phyloP scores from a whole-genome alignment of 371 early-diverging fungal genomes.

The Mortierella sp. region DNA sequence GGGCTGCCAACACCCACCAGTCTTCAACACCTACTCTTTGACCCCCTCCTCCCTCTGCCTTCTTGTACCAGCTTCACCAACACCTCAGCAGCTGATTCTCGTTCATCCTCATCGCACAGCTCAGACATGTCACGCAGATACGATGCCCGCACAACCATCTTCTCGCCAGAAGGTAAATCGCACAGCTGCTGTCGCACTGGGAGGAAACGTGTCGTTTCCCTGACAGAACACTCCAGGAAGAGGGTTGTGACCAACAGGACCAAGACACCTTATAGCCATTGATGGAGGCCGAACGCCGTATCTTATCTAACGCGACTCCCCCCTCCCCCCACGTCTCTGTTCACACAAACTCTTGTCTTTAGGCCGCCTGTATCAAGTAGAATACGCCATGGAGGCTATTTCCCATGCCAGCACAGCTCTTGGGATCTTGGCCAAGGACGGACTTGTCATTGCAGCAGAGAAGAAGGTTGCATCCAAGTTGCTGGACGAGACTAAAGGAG shows the following conservation, averaged over 20 bases:
- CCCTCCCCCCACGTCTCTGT: neutral
- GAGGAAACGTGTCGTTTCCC: neutral
- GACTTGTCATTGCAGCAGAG: slow-evolving; percentile 97
- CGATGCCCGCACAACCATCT: slow-evolving; percentile 98
- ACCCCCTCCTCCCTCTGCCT: neutral
- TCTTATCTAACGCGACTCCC: neutral
- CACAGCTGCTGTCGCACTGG: neutral
- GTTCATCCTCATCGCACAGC: neutral
- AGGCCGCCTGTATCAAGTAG: slow-evolving; percentile 99
- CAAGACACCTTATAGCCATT: neutral
- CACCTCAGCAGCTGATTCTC: neutral
- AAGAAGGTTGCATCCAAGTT: slow-evolving; percentile 95
- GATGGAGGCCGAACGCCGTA: no score
- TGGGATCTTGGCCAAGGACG: slow-evolving; percentile 94
- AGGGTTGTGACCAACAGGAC: neutral
- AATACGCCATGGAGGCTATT: slow-evolving; percentile 99
- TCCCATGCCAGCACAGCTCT: slow-evolving; percentile 97
- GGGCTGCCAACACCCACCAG: neutral
- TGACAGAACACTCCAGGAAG: neutral
- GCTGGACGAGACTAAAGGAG: slow-evolving; percentile 83
- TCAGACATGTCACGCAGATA: slow-evolving; percentile 89
- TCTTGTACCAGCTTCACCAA: neutral
- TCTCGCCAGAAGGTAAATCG: slow-evolving; percentile 95
- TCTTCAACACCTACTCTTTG: neutral
- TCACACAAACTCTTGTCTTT: slow-evolving; percentile 6